Conservation (phyloP, 2,329 filamentous ascomycete species). For the Spiromastix sp. region DNA sequence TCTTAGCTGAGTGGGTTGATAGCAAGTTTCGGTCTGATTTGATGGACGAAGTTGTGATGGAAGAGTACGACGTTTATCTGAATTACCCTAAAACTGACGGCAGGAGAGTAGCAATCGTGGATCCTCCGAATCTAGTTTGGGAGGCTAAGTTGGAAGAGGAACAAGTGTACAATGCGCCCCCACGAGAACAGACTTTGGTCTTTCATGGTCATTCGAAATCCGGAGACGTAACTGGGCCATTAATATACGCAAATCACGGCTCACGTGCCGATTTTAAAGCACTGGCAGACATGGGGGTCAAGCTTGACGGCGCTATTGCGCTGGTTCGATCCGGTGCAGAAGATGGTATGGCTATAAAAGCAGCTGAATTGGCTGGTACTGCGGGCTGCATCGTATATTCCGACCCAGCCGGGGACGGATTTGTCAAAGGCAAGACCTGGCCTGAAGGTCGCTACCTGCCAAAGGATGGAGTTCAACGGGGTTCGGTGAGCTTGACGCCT, state of each 20-base stretch:
- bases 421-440: conserved; percentile 58
- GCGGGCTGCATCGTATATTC: conserved; percentile 85
- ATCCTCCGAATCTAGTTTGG: conserved; percentile 60
- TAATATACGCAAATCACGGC: conserved; percentile 91
- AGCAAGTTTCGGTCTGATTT: conserved; percentile 61
- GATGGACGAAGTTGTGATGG: conserved; percentile 64
- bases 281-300: conserved; percentile 60
- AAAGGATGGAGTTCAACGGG: conserved; percentile 70
- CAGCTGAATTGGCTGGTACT: conserved; percentile 77
- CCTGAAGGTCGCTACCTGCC: conserved; percentile 75
- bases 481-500: conserved; percentile 67
- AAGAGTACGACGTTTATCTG: conserved; percentile 79
- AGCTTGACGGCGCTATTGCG: conserved; percentile 69
- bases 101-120: conserved; percentile 69
- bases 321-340: conserved; percentile 67
- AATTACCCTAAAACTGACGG: conserved; percentile 79
- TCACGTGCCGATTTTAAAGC: conserved; percentile 70
- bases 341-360: conserved; percentile 73
- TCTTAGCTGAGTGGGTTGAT: conserved; percentile 73
- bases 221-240: conserved; percentile 72
- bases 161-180: conserved; percentile 51
- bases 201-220: conserved; percentile 87
- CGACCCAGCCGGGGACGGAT: conserved; percentile 78
- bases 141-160: conserved; percentile 76
- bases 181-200: conserved; percentile 58